These are phyloP conservation scores for Cryptosporidium canis DNA, from an alignment of 169 alveolate species.

Conservation along the genomic window DNA sequence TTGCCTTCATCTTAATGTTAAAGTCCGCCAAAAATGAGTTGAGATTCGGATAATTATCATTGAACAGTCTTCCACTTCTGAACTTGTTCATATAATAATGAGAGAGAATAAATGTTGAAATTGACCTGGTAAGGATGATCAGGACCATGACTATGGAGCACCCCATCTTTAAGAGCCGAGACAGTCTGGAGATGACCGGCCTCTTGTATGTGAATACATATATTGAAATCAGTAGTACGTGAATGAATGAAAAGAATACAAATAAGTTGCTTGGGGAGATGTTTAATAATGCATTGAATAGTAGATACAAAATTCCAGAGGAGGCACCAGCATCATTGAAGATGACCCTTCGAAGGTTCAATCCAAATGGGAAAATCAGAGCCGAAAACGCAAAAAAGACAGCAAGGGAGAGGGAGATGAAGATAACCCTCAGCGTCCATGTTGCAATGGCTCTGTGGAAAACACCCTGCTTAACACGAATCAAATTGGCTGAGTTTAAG, in stretches of 20 bases:
- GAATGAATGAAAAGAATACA: constrained; percentile 18
- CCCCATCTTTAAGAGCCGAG: constrained; percentile 39
- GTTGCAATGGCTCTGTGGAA: constrained; percentile 62
- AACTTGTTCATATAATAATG: constrained; percentile 9
- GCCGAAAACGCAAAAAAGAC: constrained; percentile 57
- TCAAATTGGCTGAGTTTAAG: background rate
- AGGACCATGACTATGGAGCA: constrained; percentile 20
- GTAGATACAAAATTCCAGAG: background rate
- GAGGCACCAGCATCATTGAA: background rate
- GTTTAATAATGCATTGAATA: background rate
- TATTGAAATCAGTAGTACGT: constrained; percentile 23
- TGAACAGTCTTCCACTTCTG: constrained; percentile 27
- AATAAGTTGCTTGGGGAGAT: constrained; percentile 51
- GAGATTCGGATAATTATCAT: constrained; percentile 47
- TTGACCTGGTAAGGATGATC: constrained; percentile 1
- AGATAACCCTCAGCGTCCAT: constrained; percentile 30
- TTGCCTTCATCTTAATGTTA: constrained; percentile 23
- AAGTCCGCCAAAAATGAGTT: constrained; percentile 58
- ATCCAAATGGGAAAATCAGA: constrained; percentile 52
- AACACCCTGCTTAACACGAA: constrained; percentile 60
- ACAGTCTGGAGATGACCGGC: constrained; percentile 47
- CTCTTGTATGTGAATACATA: constrained; percentile 49
- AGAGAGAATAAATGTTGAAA: background rate
- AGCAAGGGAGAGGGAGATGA: constrained; percentile 19
- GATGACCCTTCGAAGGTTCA: constrained; percentile 16